A percentile compares a stretch with the other conserved stretches of the same genome.
Evolutionary conservation across 495 filamentous ascomycete species (phyloP).

Genomic region (Aspergillus panamensis): DNA sequence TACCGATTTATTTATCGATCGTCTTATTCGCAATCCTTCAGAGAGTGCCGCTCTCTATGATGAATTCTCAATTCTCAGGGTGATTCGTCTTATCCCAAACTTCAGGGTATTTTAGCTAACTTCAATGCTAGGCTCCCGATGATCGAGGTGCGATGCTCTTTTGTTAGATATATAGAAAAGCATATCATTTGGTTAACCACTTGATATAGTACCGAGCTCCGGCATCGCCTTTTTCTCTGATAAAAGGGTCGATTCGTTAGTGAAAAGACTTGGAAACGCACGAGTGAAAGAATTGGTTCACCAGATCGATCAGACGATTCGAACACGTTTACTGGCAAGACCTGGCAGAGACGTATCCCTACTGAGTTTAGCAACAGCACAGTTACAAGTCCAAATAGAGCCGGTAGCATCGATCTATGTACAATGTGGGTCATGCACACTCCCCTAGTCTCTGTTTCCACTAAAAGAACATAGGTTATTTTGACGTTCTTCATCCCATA

Average conservation of each 20-base stretch:
- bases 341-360: slow-evolving; percentile 4
- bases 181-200: not conserved
- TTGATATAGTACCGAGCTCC: slow-evolving; percentile 8
- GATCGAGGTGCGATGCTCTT: slow-evolving; percentile 2
- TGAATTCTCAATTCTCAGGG: slow-evolving; percentile 10
- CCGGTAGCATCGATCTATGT: not conserved
- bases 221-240: slow-evolving; percentile 13
- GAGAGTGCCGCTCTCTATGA: slow-evolving; percentile 8
- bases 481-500: slow-evolving; percentile 8
- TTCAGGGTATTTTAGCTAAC: not conserved
- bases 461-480: slow-evolving; percentile 6
- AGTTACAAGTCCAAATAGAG: not conserved
- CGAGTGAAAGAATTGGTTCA: slow-evolving; percentile 3
- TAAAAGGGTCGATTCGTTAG: slow-evolving; percentile 5
- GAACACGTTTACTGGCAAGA: slow-evolving; percentile 2
- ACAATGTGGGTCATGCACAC: not conserved
- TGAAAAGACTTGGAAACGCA: slow-evolving; percentile 2
- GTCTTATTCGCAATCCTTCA: slow-evolving; percentile 1
- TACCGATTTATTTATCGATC: slow-evolving; percentile 7
- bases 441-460: not conserved
- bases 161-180: not conserved
- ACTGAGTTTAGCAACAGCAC: not conserved
- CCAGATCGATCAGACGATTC: slow-evolving; percentile 7
- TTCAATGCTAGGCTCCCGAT: not conserved
- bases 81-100: not conserved